Evolutionary conservation across 495 filamentous ascomycete genomes (phyloP).

Genomic region (Talaromyces thailandensis): DNA sequence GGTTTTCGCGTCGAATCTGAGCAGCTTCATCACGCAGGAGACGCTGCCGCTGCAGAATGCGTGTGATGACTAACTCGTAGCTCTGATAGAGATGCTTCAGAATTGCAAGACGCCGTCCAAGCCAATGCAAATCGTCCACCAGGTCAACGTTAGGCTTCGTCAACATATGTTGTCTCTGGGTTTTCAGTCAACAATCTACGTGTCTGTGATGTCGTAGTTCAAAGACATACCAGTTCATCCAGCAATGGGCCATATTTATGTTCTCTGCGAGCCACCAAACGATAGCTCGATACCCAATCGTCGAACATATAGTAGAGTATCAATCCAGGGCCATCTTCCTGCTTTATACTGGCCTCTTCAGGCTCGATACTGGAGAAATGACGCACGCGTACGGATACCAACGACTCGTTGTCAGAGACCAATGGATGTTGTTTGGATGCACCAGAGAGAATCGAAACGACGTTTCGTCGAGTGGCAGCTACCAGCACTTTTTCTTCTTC

Average conservation of each 20-base stretch:
- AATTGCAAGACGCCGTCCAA: constrained; percentile 56
- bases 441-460: constrained; percentile 61
- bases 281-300: constrained; percentile 68
- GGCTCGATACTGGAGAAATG: constrained; percentile 22
- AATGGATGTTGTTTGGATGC: constrained; percentile 44
- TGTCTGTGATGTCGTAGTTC: background rate
- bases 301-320: constrained; percentile 86
- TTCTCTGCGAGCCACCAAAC: constrained; percentile 50
- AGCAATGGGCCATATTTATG: constrained; percentile 52
- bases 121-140: constrained; percentile 62
- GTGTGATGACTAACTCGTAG: constrained; percentile 69
- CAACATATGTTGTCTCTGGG: constrained; percentile 50
- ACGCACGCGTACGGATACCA: constrained; percentile 44
- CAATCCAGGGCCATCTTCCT: constrained; percentile 59
- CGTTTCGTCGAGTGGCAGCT: constrained; percentile 54
- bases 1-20: constrained; percentile 11
- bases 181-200: background rate
- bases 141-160: constrained; percentile 48
- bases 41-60: constrained; percentile 51
- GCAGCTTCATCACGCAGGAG: constrained; percentile 27
- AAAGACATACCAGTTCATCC: constrained; percentile 41
- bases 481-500: constrained; percentile 33
- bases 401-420: constrained; percentile 33
- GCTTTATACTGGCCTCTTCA: constrained; percentile 30
- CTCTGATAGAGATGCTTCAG: constrained; percentile 70